Conservation (phyloP, 2,329 filamentous ascomycete genomes). For the Epichloe sylvatica region DNA sequence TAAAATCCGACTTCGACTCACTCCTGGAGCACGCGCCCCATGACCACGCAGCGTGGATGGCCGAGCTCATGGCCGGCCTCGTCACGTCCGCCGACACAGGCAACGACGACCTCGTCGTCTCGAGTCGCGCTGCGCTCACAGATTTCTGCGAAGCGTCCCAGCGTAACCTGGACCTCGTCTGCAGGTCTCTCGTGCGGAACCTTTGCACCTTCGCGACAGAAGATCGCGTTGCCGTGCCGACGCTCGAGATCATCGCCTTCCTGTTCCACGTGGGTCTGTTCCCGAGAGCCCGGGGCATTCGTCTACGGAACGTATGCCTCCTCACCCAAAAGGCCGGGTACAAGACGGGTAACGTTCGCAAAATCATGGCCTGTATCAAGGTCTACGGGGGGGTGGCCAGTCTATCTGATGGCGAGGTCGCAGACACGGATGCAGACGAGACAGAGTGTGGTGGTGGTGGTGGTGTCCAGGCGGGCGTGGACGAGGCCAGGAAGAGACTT, state of each 20-base stretch:
- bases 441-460: not conserved
- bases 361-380: conserved; percentile 66
- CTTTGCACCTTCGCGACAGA: conserved; percentile 39
- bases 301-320: conserved; percentile 48
- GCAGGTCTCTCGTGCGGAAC: conserved; percentile 38
- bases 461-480: conserved; percentile 21
- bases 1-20: conserved; percentile 20
- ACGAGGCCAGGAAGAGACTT: conserved; percentile 52
- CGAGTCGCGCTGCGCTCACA: conserved; percentile 51
- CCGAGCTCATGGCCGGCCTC: conserved; percentile 48
- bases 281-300: conserved; percentile 24
- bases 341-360: conserved; percentile 69
- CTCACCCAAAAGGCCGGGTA: conserved; percentile 66
- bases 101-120: conserved; percentile 59
- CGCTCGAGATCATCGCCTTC: conserved; percentile 65
- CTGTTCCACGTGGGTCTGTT: conserved; percentile 51
- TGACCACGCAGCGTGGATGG: conserved; percentile 27
- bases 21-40: conserved; percentile 22
- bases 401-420: conserved; percentile 22
- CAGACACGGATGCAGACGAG: not conserved
- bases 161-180: conserved; percentile 29
- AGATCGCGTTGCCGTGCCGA: conserved; percentile 61
- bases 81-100: conserved; percentile 65
- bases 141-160: conserved; percentile 33
- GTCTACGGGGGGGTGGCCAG: conserved; percentile 59